A percentile compares a stretch with the other conserved stretches of the same genome.
phyloP scores from a whole-genome alignment of 371 early-diverging fungal genomes.

The Mortierella sp. region DNA sequence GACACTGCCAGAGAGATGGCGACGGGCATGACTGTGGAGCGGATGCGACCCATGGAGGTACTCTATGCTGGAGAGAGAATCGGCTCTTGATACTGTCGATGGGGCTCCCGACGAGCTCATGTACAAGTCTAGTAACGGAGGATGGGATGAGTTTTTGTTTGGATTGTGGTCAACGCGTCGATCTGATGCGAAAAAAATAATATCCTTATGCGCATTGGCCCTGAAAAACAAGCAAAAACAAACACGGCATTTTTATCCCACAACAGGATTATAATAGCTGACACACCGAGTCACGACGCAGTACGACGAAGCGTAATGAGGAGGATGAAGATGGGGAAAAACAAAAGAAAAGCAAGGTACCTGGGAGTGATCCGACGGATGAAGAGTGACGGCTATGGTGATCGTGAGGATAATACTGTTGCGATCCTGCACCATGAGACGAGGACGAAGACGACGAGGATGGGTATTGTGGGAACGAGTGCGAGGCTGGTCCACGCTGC shows the following conservation, averaged over 20 bases:
- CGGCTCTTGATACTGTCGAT: conserved; percentile 45
- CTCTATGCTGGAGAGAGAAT: conserved; percentile 50
- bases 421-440: conserved; percentile 22
- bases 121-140: conserved; percentile 34
- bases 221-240: neutral
- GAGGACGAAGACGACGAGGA: conserved; percentile 2
- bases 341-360: conserved; percentile 14
- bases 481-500: neutral
- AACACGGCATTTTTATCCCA: neutral
- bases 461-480: conserved; percentile 16
- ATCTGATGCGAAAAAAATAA: neutral
- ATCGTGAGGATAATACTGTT: conserved; percentile 26
- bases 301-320: neutral
- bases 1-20: conserved; percentile 27
- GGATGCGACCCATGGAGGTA: conserved; percentile 30
- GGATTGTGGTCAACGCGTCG: neutral
- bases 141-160: neutral
- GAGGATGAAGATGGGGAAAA: neutral
- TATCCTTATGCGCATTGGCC: neutral
- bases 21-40: conserved; percentile 15
- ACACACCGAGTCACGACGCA: neutral
- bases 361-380: conserved; percentile 48
- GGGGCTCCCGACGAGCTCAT: conserved; percentile 48
- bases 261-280: neutral
- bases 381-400: conserved; percentile 46